Evolutionary conservation across 2,329 filamentous ascomycete genomes (phyloP).

Genomic region (Huntiella omanensis): DNA sequence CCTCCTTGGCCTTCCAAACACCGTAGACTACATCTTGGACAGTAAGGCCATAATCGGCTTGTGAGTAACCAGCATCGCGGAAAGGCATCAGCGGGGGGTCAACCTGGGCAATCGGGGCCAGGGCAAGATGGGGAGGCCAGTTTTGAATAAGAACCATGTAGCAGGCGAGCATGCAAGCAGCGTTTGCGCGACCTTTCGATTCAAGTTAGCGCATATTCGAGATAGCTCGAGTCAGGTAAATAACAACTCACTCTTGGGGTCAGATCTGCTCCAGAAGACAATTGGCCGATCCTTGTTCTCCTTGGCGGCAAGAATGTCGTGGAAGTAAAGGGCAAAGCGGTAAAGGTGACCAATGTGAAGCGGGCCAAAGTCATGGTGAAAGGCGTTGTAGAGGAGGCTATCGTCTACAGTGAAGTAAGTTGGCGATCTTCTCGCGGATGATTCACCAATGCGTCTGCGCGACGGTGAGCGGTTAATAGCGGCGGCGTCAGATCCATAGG

Average conservation of each 20-base stretch:
- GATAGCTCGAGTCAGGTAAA: neutral
- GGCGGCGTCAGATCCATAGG: conserved; percentile 40
- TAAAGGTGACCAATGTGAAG: conserved; percentile 95
- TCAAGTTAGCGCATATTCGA: conserved; percentile 1
- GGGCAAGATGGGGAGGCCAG: conserved; percentile 88
- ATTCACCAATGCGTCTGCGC: conserved; percentile 28
- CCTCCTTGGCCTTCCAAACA: conserved; percentile 96
- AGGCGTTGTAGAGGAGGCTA: conserved; percentile 85
- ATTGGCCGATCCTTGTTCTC: conserved; percentile 79
- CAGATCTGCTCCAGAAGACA: conserved; percentile 88
- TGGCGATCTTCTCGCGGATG: conserved; percentile 30
- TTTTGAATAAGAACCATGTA: conserved; percentile 98
- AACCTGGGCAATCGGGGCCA: conserved; percentile 89
- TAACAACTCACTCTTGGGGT: conserved; percentile 53
- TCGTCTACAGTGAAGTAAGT: conserved; percentile 95
- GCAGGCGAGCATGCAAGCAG: conserved; percentile 83
- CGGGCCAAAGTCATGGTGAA: conserved; percentile 95
- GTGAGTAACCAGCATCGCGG: conserved; percentile 92
- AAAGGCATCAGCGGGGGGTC: conserved; percentile 98
- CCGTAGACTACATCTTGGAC: conserved; percentile 97
- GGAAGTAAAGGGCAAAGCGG: conserved; percentile 86
- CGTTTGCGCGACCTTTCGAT: conserved; percentile 64
- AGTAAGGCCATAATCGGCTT: conserved; percentile 87
- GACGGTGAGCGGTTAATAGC: conserved; percentile 25
- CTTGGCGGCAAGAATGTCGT: conserved; percentile 81